Evolutionary conservation across 2,329 filamentous ascomycete species (phyloP), one percentile per base, ranked within the genome.

Genomic region (Fusarium keratoplasticum): DNA sequence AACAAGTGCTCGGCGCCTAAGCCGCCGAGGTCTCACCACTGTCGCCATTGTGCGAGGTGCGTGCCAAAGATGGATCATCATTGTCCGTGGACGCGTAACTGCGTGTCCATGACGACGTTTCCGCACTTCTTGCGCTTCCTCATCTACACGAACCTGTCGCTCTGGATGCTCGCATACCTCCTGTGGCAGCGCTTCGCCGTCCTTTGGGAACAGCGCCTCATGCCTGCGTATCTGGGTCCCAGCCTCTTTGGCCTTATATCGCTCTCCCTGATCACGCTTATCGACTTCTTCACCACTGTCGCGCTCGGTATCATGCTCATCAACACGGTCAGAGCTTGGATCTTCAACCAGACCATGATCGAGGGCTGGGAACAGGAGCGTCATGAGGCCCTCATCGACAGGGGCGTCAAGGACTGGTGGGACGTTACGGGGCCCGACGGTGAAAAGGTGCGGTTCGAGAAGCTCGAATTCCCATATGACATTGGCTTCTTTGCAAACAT

Each of bases 41-140:
- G 94, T 84, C 92, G 91, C 72, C 89, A 89, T 75, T 97, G 94
- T 84, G 86, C 86, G 73, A 90, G 92, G 76, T 95, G 93, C 82
- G 89, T 95, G 58, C 92, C 93, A 40, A 93, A 91, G 83, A 95
- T 95, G 93, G 93, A 95, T 83, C 93, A 95, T 83, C 94, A 97
- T 84, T 96, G 94, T 80, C 93, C 94, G 4, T 96, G 94, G 94
- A 96, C 93, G 5, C 86, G 84, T 70, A 96, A 95, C 83, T 97
- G 94, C 84, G 93, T 96, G 62, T 95, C 93, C 14, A 89, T 95
- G 81, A 92, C 91, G 69, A 95, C 93, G 1, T 94, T 95, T 77
- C 94, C 94, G 9, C 92, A 96, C 83, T 96, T 96, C 82, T 73
- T 95, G 55, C 93, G 94, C 76, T 96, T 96, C 84, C 86, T 96